Evolutionary conservation across 495 filamentous ascomycete genomes (phyloP).

Genomic region (Aspergillus nanangensis): DNA sequence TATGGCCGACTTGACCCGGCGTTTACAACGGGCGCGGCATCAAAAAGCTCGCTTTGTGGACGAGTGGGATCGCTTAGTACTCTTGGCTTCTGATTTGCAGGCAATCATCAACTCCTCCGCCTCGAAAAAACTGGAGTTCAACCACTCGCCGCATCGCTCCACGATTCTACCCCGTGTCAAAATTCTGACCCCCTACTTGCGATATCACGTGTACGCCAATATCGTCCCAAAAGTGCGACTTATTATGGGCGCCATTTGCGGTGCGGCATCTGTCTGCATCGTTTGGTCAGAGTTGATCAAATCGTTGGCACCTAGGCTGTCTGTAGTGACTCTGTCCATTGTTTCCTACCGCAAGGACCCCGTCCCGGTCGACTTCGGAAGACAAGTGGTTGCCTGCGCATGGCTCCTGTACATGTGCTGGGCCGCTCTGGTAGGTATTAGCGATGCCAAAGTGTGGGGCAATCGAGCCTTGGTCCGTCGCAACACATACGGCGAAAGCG

Average conservation of each 20-base stretch:
- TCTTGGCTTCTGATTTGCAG: conserved; percentile 67
- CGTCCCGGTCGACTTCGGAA: conserved; percentile 74
- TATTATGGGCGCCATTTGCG: conserved; percentile 57
- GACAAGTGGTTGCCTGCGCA: conserved; percentile 74
- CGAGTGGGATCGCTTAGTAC: conserved; percentile 79
- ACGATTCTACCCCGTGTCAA: conserved; percentile 49
- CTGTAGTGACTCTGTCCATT: conserved; percentile 79
- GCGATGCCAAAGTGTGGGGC: conserved; percentile 90
- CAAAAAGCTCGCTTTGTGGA: conserved; percentile 74
- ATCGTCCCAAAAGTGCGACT: conserved; percentile 61
- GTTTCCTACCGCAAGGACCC: conserved; percentile 67
- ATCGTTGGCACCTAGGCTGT: conserved; percentile 65
- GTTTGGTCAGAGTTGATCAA: conserved; percentile 92
- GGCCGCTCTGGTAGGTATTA: conserved; percentile 78
- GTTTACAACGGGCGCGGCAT: conserved; percentile 75
- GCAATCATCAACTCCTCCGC: conserved; percentile 78
- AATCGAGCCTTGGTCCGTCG: conserved; percentile 85
- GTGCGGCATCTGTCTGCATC: conserved; percentile 72
- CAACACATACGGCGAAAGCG: conserved; percentile 85
- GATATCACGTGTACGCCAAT: conserved; percentile 70
- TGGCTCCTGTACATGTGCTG: conserved; percentile 95
- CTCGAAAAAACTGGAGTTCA: conserved; percentile 76
- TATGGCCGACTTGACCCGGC: conserved; percentile 80
- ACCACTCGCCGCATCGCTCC: conserved; percentile 49
- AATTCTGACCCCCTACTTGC: conserved; percentile 78